These are phyloP conservation scores for Omphalotus guepiniiformis DNA, from an alignment of 768 basidiomycete species.

Conservation along the genomic window DNA sequence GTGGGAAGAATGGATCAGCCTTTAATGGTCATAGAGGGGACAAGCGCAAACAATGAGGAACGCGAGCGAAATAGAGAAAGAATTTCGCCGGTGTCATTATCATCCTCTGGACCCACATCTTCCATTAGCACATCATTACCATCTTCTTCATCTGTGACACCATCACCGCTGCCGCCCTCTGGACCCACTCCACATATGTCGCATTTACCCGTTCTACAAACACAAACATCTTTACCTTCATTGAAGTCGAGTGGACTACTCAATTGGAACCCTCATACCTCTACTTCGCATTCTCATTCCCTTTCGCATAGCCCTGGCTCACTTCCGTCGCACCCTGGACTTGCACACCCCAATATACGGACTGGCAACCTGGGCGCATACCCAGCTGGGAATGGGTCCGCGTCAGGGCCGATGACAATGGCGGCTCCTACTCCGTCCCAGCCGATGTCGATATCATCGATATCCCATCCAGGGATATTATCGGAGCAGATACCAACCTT, in stretches of 20 bases:
- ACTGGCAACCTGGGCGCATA: neutral
- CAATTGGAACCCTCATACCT: neutral
- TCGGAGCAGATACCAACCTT: neutral
- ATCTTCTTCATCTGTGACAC: neutral
- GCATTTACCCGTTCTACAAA: slow-evolving; percentile 4
- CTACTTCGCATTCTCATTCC: neutral
- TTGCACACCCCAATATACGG: neutral
- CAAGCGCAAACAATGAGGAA: neutral
- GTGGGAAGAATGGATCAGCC: neutral
- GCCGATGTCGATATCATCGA: neutral
- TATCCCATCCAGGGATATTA: neutral
- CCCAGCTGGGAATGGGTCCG: neutral
- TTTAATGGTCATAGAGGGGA: neutral
- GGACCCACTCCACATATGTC: neutral
- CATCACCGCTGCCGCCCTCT: neutral
- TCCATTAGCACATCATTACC: neutral
- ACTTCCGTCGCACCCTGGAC: too few relatives aligned
- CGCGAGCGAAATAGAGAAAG: neutral
- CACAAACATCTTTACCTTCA: slow-evolving; percentile 3
- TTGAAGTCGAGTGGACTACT: slow-evolving; percentile 7
- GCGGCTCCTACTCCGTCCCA: neutral
- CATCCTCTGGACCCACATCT: neutral
- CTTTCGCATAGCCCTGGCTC: too few relatives aligned
- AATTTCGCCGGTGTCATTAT: neutral
- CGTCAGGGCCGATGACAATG: neutral